Evolutionary conservation across 2,329 filamentous ascomycete species (phyloP).

Genomic region (Diaporthe destruens): DNA sequence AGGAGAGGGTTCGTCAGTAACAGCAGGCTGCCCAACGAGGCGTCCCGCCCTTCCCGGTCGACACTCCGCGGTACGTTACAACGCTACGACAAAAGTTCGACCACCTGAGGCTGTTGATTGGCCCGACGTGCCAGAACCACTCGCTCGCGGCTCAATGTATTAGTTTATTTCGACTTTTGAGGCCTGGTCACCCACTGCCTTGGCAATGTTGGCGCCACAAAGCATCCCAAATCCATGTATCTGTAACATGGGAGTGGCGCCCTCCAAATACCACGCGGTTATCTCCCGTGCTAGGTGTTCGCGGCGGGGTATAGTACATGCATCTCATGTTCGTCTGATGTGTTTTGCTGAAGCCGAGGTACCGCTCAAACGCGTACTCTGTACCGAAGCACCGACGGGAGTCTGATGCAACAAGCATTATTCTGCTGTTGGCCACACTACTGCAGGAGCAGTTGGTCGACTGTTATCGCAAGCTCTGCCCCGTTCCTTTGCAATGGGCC

Average conservation of each 20-base stretch:
- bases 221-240: slow-evolving; percentile 11
- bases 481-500: neutral
- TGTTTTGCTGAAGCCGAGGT: neutral
- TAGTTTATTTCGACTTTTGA: slow-evolving; percentile 22
- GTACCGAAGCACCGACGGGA: no score
- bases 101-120: slow-evolving; percentile 5
- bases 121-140: neutral
- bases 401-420: neutral
- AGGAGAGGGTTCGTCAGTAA: slow-evolving; percentile 3
- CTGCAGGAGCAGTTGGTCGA: neutral
- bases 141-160: slow-evolving; percentile 25
- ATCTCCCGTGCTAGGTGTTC: neutral
- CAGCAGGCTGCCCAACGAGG: neutral
- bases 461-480: neutral
- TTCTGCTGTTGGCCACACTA: no score
- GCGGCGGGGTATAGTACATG: slow-evolving; percentile 4
- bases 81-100: slow-evolving; percentile 1
- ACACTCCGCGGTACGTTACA: slow-evolving; percentile 24
- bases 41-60: slow-evolving; percentile 14
- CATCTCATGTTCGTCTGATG: neutral
- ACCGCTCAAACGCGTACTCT: neutral
- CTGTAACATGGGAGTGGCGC: slow-evolving; percentile 5
- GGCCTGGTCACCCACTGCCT: neutral
- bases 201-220: slow-evolving; percentile 17
- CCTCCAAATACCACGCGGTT: slow-evolving; percentile 6